Evolutionary conservation across 2,329 filamentous ascomycete genomes (phyloP).

Genomic region (Pyrenophora teres): DNA sequence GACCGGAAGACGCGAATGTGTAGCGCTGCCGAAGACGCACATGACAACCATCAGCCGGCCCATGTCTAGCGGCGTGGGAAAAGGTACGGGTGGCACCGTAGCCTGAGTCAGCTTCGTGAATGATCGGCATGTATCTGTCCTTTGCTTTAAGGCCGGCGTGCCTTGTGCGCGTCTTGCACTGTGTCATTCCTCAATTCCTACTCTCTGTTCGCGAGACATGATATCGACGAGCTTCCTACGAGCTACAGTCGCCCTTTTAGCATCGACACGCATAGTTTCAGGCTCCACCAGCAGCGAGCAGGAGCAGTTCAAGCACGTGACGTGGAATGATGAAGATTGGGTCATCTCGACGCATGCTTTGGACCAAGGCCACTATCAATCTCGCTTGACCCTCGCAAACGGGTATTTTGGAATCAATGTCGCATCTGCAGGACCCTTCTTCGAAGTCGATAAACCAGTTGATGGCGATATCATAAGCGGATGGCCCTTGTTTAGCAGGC

Average conservation of each 20-base stretch:
- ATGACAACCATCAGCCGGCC: conserved; percentile 6
- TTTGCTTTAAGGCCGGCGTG: conserved; percentile 12
- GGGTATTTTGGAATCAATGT: conserved; percentile 69
- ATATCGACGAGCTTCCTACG: conserved; percentile 3
- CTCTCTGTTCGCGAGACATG: conserved; percentile 10
- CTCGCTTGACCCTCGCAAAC: conserved; percentile 59
- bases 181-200: not conserved
- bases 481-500: conserved; percentile 68
- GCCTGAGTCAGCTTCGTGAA: conserved; percentile 2
- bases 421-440: conserved; percentile 65
- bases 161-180: not conserved
- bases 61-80: conserved; percentile 13
- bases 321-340: conserved; percentile 65
- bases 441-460: conserved; percentile 60
- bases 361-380: conserved; percentile 64
- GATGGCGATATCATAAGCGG: conserved; percentile 63
- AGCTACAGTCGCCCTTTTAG: conserved; percentile 15
- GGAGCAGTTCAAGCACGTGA: conserved; percentile 50
- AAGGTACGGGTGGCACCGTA: conserved; percentile 6
- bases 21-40: conserved; percentile 1
- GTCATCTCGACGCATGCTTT: conserved; percentile 58
- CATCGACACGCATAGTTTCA: conserved; percentile 9
- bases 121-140: conserved; percentile 14
- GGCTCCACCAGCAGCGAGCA: conserved; percentile 27
- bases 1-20: not conserved